Evolutionary conservation across 306 rosid genomes (phyloP).

Genomic region (Castanea mollissima): DNA sequence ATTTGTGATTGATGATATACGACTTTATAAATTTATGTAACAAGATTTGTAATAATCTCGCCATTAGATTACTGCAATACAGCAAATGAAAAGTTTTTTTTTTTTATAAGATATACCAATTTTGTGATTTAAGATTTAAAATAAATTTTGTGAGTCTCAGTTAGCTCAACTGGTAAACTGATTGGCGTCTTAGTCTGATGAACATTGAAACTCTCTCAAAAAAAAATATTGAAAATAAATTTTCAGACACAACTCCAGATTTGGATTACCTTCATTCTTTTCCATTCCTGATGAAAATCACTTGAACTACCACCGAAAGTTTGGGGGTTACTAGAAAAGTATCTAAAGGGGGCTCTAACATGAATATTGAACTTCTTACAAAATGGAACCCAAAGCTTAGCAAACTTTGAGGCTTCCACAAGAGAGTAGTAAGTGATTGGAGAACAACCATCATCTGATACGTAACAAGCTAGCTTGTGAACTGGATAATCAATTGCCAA

Average conservation of each 20-base stretch:
- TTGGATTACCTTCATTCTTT: conserved; percentile 39
- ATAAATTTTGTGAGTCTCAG: no score
- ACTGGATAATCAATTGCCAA: conserved; percentile 70
- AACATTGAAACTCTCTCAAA: no score
- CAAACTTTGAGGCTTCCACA: conserved; percentile 50
- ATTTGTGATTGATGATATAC: no score
- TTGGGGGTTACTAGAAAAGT: conserved; percentile 20
- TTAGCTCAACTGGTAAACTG: no score
- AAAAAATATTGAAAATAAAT: background rate
- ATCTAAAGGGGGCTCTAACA: conserved; percentile 60
- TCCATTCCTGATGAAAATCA: conserved; percentile 44
- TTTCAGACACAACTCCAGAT: background rate
- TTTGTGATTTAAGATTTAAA: background rate
- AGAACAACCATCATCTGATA: conserved; percentile 68
- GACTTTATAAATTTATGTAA: no score
- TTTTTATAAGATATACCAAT: no score
- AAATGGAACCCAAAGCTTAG: conserved; percentile 61
- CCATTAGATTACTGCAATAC: no score
- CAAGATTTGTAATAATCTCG: no score
- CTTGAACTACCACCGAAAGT: background rate
- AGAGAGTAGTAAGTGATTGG: conserved; percentile 57
- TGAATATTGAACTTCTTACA: conserved; percentile 50
- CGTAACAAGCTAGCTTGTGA: conserved; percentile 68
- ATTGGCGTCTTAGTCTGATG: no score
- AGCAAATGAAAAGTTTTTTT: no score